Conservation (phyloP, 495 filamentous ascomycete genomes). For the Lophium mytilinum region DNA sequence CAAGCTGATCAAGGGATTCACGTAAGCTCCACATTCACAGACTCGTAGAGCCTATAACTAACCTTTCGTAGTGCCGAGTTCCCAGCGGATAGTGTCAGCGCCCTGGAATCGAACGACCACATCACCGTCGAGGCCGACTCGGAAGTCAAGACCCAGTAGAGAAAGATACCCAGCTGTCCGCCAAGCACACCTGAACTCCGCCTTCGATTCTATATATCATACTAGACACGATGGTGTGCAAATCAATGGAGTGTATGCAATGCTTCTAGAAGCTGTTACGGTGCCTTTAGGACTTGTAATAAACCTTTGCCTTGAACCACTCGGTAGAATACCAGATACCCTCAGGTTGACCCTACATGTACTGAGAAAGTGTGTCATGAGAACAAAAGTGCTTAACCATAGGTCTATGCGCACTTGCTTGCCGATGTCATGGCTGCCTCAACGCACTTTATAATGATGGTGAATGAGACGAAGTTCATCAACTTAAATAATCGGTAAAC, state of each 20-base stretch:
- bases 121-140: conserved; percentile 70
- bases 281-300: too few relatives aligned
- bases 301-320: too few relatives aligned
- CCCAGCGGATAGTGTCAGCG: conserved; percentile 53
- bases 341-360: too few relatives aligned
- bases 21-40: conserved; percentile 47
- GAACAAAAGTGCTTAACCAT: too few relatives aligned
- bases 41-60: not conserved
- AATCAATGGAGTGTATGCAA: not conserved
- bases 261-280: too few relatives aligned
- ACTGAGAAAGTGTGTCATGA: too few relatives aligned
- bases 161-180: not conserved
- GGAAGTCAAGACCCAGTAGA: conserved; percentile 64
- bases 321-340: too few relatives aligned
- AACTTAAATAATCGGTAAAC: too few relatives aligned
- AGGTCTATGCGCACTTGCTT: too few relatives aligned
- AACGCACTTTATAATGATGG: too few relatives aligned
- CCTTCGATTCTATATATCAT: not conserved
- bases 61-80: conserved; percentile 57
- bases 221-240: not conserved
- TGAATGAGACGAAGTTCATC: too few relatives aligned
- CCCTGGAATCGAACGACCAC: conserved; percentile 56
- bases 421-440: too few relatives aligned
- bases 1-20: conserved; percentile 80
- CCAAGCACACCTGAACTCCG: not conserved